A percentile compares a stretch with the other conserved stretches of the same genome.
Conservation (phyloP, 2,329 filamentous ascomycete genomes). For the Aspergillus thermomutatus region DNA sequence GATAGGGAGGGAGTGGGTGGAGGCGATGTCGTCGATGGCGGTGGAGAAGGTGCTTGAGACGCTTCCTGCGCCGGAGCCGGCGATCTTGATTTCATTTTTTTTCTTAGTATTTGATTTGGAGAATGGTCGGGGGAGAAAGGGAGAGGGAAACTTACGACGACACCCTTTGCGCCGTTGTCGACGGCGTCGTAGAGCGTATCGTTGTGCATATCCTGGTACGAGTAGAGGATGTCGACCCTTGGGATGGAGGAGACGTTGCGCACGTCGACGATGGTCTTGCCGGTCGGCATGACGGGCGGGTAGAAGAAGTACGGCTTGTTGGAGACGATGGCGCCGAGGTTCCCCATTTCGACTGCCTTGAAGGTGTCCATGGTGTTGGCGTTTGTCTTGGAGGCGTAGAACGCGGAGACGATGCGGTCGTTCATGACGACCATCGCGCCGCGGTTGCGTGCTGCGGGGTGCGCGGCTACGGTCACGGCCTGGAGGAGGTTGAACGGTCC, state of each 20-base stretch:
- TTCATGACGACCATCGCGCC: conserved; percentile 61
- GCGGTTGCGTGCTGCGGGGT: conserved; percentile 44
- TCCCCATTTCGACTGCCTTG: conserved; percentile 55
- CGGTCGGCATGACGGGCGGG: conserved; percentile 48
- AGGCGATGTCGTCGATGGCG: conserved; percentile 15
- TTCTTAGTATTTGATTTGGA: background rate
- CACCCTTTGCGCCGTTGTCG: conserved; percentile 22
- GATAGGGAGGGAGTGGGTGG: conserved; percentile 16
- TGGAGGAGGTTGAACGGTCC: conserved; percentile 62
- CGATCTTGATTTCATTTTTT: conserved; percentile 12
- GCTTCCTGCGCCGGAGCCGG: conserved; percentile 22
- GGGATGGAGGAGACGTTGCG: conserved; percentile 17
- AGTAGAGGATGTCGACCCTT: conserved; percentile 25
- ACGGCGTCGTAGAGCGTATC: conserved; percentile 21
- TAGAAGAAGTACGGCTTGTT: conserved; percentile 61
- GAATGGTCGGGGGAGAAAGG: background rate
- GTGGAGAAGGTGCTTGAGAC: conserved; percentile 15
- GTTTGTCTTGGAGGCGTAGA: conserved; percentile 60
- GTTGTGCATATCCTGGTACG: conserved; percentile 25
- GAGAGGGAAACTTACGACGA: conserved; percentile 17
- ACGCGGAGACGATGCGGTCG: conserved; percentile 58
- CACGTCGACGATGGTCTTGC: conserved; percentile 30
- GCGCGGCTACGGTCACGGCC: conserved; percentile 56
- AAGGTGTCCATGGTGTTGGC: conserved; percentile 64
- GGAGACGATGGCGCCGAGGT: conserved; percentile 57